Percentiles rank a stretch among this genome's conserved stretches.
phyloP scores from a whole-genome alignment of 164 flowering plant species.

The Vitis rupestris region DNA sequence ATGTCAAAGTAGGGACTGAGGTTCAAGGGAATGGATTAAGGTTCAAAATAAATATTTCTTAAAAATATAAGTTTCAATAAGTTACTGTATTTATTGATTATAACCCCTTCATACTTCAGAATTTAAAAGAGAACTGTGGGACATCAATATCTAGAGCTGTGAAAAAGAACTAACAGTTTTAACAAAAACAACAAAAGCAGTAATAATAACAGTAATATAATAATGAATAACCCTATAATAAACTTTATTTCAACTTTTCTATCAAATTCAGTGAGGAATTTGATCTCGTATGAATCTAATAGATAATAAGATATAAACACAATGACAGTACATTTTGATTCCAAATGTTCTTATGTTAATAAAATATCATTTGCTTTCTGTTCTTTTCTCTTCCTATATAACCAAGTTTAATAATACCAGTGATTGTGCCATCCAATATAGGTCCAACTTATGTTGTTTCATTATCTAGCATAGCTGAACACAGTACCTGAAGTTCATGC shows the following conservation, averaged over 20 bases:
- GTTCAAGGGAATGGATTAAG: slow-evolving; percentile 1
- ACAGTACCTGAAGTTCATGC: slow-evolving; percentile 90
- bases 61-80: not conserved
- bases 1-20: not conserved
- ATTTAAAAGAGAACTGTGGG: not conserved
- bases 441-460: not conserved
- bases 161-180: too few relatives aligned
- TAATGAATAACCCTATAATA: not conserved
- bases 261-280: not conserved
- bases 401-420: not conserved
- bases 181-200: too few relatives aligned
- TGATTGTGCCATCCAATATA: not conserved
- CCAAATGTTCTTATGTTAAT: too few relatives aligned
- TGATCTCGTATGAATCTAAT: too few relatives aligned
- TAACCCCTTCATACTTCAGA: not conserved
- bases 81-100: not conserved
- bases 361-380: too few relatives aligned
- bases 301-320: too few relatives aligned
- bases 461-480: not conserved
- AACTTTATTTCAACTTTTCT: not conserved
- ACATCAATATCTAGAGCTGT: not conserved
- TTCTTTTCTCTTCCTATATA: not conserved
- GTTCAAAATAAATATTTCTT: not conserved
- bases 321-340: too few relatives aligned
- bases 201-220: too few relatives aligned